Conservation (phyloP, 805 yeast genomes). For the Myxozyma neglecta region DNA sequence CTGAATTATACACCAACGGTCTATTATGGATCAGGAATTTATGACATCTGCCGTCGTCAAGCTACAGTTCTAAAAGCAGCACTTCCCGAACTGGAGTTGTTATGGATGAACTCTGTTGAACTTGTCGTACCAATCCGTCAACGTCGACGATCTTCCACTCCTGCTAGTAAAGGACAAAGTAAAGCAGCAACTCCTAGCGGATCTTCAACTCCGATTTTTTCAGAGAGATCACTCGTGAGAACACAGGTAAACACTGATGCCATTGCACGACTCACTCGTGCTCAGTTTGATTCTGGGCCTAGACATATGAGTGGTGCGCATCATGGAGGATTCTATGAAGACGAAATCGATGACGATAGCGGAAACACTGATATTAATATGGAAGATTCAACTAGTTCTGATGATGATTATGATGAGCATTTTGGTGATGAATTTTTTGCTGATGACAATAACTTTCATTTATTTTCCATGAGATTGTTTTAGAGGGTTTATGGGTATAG, state of each 20-base stretch:
- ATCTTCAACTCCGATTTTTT: not conserved
- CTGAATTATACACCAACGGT: constrained; percentile 28
- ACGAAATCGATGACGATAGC: not conserved
- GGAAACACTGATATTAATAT: constrained; percentile 5
- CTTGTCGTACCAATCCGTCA: constrained; percentile 19
- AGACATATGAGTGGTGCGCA: not conserved
- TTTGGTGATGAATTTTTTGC: constrained; percentile 24
- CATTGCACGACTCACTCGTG: not conserved
- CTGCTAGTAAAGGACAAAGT: not conserved
- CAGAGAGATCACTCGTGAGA: not conserved
- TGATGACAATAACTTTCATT: constrained; percentile 25
- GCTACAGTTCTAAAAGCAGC: constrained; percentile 22
- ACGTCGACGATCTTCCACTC: not conserved
- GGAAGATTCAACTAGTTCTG: not conserved
- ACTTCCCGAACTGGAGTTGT: constrained; percentile 10
- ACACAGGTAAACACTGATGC: not conserved
- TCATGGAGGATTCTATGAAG: not conserved
- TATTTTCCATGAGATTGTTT: constrained; percentile 17
- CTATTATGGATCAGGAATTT: constrained; percentile 27
- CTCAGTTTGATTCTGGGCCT: not conserved
- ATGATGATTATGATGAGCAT: constrained; percentile 15
- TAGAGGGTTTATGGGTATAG: not conserved
- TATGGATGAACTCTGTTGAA: constrained; percentile 31
- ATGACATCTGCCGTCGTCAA: constrained; percentile 22
- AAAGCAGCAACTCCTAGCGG: not conserved